Percentiles rank a stretch among this genome's conserved stretches.
Conservation (phyloP, 331 rosid genomes). For the Saraca asoca region DNA sequence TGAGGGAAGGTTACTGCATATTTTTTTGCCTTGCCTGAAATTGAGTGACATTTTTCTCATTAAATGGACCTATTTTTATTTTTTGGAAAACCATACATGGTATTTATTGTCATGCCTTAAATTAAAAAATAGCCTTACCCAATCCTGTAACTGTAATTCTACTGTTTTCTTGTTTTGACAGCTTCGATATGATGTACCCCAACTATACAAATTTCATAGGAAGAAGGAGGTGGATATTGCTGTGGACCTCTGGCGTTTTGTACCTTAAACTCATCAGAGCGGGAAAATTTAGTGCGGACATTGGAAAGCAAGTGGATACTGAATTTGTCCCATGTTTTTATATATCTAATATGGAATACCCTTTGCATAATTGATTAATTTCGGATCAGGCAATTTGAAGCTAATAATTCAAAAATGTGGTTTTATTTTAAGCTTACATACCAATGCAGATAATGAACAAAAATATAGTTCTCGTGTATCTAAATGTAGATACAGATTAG, state of each 20-base stretch:
- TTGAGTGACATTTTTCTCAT: background rate
- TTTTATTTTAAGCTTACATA: slow-evolving; percentile 34
- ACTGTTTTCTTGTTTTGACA: slow-evolving; percentile 35
- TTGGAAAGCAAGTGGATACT: no score
- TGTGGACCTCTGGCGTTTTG: slow-evolving; percentile 91
- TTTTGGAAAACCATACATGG: no score
- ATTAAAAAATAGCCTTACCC: no score
- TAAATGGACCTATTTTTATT: background rate
- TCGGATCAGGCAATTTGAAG: no score
- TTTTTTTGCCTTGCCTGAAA: slow-evolving; percentile 1
- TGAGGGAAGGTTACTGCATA: slow-evolving; percentile 31
- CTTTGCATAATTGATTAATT: no score
- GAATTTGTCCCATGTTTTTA: no score
- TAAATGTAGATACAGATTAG: slow-evolving; percentile 45
- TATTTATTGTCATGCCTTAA: no score
- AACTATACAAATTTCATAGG: slow-evolving; percentile 86
- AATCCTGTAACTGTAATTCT: background rate
- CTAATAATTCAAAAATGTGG: slow-evolving; percentile 21
- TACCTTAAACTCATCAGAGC: slow-evolving; percentile 54
- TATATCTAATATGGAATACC: no score
- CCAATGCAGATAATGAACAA: slow-evolving; percentile 29
- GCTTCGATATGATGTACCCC: slow-evolving; percentile 80
- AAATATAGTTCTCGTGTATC: slow-evolving; percentile 43
- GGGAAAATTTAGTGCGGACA: slow-evolving; percentile 22
- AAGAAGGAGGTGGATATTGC: slow-evolving; percentile 83